Evolutionary conservation across 495 filamentous ascomycete genomes (phyloP).

Genomic region (Trichoderma gamsii): DNA sequence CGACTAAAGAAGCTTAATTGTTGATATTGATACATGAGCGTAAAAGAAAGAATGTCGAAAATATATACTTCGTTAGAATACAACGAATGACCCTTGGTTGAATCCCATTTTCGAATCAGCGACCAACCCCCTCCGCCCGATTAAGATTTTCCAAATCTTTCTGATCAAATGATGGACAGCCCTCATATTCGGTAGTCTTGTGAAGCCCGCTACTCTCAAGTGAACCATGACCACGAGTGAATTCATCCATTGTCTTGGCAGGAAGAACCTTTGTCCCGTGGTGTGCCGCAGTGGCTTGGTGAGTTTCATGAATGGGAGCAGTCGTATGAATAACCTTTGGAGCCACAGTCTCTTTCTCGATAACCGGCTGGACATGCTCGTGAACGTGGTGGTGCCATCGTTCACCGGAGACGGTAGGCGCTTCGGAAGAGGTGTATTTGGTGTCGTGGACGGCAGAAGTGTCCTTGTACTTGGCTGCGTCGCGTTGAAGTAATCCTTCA

Average conservation of each 20-base stretch:
- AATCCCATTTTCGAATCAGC: no score
- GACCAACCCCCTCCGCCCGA: no score
- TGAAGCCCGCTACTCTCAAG: not conserved
- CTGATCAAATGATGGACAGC: not conserved
- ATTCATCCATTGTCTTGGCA: slow-evolving; percentile 55
- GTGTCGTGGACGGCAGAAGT: slow-evolving; percentile 40
- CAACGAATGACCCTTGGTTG: not conserved
- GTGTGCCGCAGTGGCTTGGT: slow-evolving; percentile 55
- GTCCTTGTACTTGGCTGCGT: slow-evolving; percentile 46
- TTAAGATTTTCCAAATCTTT: not conserved
- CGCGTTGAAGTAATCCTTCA: slow-evolving; percentile 39
- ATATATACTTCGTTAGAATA: not conserved
- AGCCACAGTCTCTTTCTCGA: slow-evolving; percentile 61
- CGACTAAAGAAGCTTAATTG: not conserved
- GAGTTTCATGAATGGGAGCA: slow-evolving; percentile 60
- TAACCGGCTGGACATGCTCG: slow-evolving; percentile 59
- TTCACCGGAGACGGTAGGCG: slow-evolving; percentile 49
- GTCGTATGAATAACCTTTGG: slow-evolving; percentile 61
- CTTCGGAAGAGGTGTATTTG: slow-evolving; percentile 39
- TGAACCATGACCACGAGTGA: slow-evolving; percentile 23
- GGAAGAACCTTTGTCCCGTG: slow-evolving; percentile 53
- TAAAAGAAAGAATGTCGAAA: no score
- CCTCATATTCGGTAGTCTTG: not conserved
- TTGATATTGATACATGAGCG: no score
- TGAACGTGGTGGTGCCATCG: slow-evolving; percentile 59